Evolutionary conservation across 2,329 filamentous ascomycete species (phyloP), one percentile per base, ranked within the genome.

Genomic region (Alternaria solani): DNA sequence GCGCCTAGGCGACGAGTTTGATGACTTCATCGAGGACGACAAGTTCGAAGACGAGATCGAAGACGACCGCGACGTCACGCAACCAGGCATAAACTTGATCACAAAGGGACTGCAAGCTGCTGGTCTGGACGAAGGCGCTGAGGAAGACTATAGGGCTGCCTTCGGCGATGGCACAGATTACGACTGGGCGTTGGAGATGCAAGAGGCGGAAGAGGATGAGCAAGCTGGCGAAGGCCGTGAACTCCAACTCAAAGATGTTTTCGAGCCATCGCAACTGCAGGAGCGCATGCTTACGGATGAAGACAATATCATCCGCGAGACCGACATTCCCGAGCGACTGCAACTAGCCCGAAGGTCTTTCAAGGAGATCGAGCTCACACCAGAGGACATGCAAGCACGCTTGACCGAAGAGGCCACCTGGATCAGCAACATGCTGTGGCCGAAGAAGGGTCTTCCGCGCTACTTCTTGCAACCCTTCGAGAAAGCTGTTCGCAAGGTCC

Each of bases 111-210:
- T 94, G 26, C 92, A 96, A 75, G 91, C 90, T 8, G 88, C 92
- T 6, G 93, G 94, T 2, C 86, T 99, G 23, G 94, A 97, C 75
- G 94, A 97, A 77, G 92, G 94, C 71, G 92, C 94, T 4, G 85
- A 98, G 36, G 94, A 98, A 76, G 95, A 98, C 75, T 96, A 98
- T 91, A 91, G 95, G 69, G 91, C 90, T 57, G 97, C 97, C 38
- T 99, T 99, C 70, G 95, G 95, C 63, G 93, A 96, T 74, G 94
- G 95, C 57, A 93, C 92, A 66, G 95, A 99, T 74, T 99, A 98
- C 75, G 90, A 94, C 69, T 99, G 96, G 89, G 95, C 94, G 8
- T 82, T 99, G 48, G 91, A 94, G 53, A 85, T 94, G 73, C 94
- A 98, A 78, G 91, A 95, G 46, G 90, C 93, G 51, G 91, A 94